Evolutionary conservation across 1,139 yeast genomes (phyloP).

Genomic region (Geotrichum carabidarum): DNA sequence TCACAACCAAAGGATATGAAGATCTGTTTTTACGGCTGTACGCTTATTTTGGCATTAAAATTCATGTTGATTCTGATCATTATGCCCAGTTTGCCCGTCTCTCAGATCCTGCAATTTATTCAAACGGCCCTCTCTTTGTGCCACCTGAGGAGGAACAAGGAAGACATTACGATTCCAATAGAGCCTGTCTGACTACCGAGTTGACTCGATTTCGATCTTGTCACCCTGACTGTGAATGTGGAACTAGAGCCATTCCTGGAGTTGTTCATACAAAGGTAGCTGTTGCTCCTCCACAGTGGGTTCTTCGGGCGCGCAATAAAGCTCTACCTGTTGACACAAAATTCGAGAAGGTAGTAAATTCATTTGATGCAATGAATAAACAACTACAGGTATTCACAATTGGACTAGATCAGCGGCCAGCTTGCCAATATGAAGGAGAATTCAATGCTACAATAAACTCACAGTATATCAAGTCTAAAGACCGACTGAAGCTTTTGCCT

Average conservation of each 20-base stretch:
- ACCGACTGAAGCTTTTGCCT: slow-evolving; percentile 39
- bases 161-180: slow-evolving; percentile 12
- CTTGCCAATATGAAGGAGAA: slow-evolving; percentile 5
- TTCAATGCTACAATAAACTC: slow-evolving; percentile 16
- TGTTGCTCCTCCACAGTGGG: background rate
- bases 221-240: slow-evolving; percentile 26
- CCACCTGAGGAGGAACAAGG: background rate
- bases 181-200: slow-evolving; percentile 25
- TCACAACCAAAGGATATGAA: slow-evolving; percentile 51
- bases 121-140: slow-evolving; percentile 14
- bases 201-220: slow-evolving; percentile 38
- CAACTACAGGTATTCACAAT: slow-evolving; percentile 10
- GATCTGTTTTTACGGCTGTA: slow-evolving; percentile 48
- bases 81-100: slow-evolving; percentile 28
- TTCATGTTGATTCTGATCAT: slow-evolving; percentile 38
- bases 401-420: slow-evolving; percentile 9
- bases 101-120: slow-evolving; percentile 16
- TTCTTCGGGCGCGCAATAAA: background rate
- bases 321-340: slow-evolving; percentile 18
- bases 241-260: slow-evolving; percentile 21
- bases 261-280: slow-evolving; percentile 10
- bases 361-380: slow-evolving; percentile 22
- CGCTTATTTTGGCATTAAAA: slow-evolving; percentile 34
- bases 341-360: background rate
- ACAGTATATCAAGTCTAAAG: slow-evolving; percentile 25